Percentiles rank a stretch among this genome's conserved stretches.
Evolutionary conservation across 176 grass and related monocot genomes (phyloP).

Genomic region (Avena sativa): DNA sequence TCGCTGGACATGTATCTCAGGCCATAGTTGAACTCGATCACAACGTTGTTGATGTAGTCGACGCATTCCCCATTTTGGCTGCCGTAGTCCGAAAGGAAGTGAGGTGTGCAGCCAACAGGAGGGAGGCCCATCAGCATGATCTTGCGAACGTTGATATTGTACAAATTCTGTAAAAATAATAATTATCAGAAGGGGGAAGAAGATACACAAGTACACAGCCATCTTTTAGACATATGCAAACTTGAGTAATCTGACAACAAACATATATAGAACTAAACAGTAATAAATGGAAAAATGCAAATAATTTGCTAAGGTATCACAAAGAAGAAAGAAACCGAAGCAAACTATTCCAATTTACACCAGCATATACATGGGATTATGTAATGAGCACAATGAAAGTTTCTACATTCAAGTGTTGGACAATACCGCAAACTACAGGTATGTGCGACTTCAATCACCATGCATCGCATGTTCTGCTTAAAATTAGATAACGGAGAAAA

Average conservation of each 20-base stretch:
- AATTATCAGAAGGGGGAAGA: constrained; percentile 12
- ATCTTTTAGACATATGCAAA: background rate
- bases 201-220: background rate
- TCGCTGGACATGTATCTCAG: constrained; percentile 65
- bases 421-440: background rate
- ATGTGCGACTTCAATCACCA: constrained; percentile 15
- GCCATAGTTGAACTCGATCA: constrained; percentile 78
- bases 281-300: background rate
- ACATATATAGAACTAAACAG: constrained; percentile 14
- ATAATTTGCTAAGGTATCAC: background rate
- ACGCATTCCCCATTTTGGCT: constrained; percentile 76
- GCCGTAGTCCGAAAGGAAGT: constrained; percentile 78
- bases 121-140: constrained; percentile 73
- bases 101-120: constrained; percentile 74
- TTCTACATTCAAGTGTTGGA: background rate
- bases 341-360: background rate
- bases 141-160: constrained; percentile 72
- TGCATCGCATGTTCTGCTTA: background rate
- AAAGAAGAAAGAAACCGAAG: background rate
- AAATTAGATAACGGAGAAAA: background rate
- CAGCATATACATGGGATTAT: background rate
- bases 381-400: background rate
- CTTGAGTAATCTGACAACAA: background rate
- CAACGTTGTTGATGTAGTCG: constrained; percentile 67
- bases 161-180: constrained; percentile 64